Conservation (phyloP, 2,329 filamentous ascomycete genomes). For the Magnaporthiopsis poae region DNA sequence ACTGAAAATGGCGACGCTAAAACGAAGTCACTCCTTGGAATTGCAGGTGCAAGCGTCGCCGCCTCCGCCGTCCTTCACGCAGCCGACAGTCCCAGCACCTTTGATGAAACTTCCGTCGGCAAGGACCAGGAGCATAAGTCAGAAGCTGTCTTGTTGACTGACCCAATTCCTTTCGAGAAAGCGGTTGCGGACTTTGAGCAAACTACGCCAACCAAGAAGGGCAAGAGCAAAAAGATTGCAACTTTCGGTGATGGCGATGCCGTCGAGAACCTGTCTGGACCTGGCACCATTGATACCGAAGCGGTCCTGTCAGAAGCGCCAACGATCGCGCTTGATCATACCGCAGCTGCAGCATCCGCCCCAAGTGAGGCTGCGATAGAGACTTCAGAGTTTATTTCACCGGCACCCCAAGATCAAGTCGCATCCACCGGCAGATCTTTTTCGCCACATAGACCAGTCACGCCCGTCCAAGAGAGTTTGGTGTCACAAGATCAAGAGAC, state of each 20-base stretch:
- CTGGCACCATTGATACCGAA: background rate
- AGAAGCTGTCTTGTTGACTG: background rate
- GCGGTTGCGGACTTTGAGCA: background rate
- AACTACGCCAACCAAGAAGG: conserved; percentile 19
- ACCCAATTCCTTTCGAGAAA: background rate
- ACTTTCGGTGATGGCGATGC: background rate
- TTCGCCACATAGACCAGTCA: too few species aligned
- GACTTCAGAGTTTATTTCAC: background rate
- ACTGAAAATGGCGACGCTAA: background rate
- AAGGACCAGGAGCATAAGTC: background rate
- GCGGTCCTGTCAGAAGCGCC: background rate
- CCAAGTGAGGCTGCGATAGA: background rate
- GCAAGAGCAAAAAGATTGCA: background rate
- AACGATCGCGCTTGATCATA: too few species aligned
- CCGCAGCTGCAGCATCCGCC: background rate
- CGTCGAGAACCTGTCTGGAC: background rate
- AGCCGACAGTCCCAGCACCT: background rate
- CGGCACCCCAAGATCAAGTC: background rate
- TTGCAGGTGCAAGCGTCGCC: background rate
- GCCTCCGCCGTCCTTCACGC: background rate
- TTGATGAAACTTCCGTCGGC: background rate
- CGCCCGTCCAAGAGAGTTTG: too few species aligned
- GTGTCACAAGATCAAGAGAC: background rate
- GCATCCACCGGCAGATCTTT: too few species aligned
- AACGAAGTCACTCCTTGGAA: background rate